Base-by-base conservation (phyloP, 2,329 filamentous ascomycete genomes). In the Aotearoamyces nothofagi region DNA sequence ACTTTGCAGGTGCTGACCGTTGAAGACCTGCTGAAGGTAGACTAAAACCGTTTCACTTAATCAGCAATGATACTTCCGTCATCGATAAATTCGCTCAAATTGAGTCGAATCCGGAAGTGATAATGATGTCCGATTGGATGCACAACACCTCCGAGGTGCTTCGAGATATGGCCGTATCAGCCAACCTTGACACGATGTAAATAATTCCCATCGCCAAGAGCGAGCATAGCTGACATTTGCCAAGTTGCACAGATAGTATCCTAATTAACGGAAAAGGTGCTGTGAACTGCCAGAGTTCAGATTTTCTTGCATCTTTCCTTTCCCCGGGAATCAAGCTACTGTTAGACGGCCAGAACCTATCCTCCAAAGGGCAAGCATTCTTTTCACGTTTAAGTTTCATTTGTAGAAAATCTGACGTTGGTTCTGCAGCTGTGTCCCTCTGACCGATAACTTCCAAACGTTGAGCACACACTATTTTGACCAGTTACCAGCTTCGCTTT, bases 361-460 rank as follows among this genome's bases (percentile, higher is more conserved):
- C 44, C 1, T 47, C 50, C 26, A 53, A 50, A 32, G 49, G 51
- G 47, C 26, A 9, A 6, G 15, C 8, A 31, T n/a, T 17, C 5
- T 9, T 31, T 14, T 17, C 10, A 25, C 46, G 16, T 50, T 51
- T 9, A 36, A 46, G 3, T 41, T 37, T 49, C 28, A 2, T 48
- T 48, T 3, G 33, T 46, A 6, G 5, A n/a, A n/a, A n/a, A n/a
- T 19, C 17, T 12, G 8, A 38, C 36, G 9, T 49, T 46, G 17
- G 33, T 45, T 2, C 27, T 41, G 4, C 39, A 35, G 9, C 37
- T 36, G 5, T 31, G 38, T 13, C 39, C 47, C 17, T 3, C 25
- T 22, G 5, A 26, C 31, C 13, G 5, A 15, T 3, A 9, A 46
- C 8, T 43, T 43, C 38, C 14, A 40, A 17, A 34, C 33, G 3